Evolutionary conservation across 2,329 filamentous ascomycete genomes (phyloP).

Genomic region (Colletotrichum tropicale): DNA sequence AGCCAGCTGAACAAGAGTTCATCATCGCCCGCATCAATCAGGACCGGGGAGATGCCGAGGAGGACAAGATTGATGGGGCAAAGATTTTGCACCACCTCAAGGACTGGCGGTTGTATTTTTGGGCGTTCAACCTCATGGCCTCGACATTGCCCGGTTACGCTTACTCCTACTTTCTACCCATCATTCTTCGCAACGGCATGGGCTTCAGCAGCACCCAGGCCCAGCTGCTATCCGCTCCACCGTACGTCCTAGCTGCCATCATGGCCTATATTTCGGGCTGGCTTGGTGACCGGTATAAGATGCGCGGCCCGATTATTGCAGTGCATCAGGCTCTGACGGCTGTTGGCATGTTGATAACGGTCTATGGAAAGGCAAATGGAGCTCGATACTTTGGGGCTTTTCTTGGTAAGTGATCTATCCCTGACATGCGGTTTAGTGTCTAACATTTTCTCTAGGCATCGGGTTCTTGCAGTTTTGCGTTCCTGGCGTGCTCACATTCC

Average conservation of each 20-base stretch:
- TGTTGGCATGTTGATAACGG: conserved; percentile 26
- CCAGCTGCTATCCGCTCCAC: conserved; percentile 29
- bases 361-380: background rate
- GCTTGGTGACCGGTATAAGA: conserved; percentile 24
- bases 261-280: conserved; percentile 22
- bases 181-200: conserved; percentile 38
- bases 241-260: conserved; percentile 23
- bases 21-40: conserved; percentile 36
- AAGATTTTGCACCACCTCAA: conserved; percentile 30
- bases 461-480: conserved; percentile 31
- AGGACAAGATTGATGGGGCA: conserved; percentile 26
- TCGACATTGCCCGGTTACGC: conserved; percentile 34
- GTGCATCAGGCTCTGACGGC: conserved; percentile 23
- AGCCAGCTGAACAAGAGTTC: conserved; percentile 23
- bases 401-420: conserved; percentile 31
- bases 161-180: conserved; percentile 38
- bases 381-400: conserved; percentile 27
- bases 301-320: conserved; percentile 24
- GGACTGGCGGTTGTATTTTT: conserved; percentile 39
- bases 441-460: conserved; percentile 18
- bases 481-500: conserved; percentile 31
- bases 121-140: conserved; percentile 35
- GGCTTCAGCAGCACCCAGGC: conserved; percentile 33
- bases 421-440: rapidly evolving
- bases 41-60: conserved; percentile 21